Percentiles rank a stretch among this genome's conserved stretches.
phyloP scores from a whole-genome alignment of 306 rosid genomes.

The Neltuma alba region DNA sequence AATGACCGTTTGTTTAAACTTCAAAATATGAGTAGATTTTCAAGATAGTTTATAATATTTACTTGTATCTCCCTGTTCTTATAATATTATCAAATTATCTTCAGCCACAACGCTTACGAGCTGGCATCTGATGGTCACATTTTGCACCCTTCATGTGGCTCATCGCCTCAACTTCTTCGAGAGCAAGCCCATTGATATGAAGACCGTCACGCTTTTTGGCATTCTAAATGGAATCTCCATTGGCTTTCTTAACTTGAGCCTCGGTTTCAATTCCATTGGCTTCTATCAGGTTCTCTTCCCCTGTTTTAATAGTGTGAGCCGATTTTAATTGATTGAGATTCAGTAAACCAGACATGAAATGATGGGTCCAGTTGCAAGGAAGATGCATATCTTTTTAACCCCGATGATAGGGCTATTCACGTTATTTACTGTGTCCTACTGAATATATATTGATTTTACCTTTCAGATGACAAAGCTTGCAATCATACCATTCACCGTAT shows the following conservation, averaged over 20 bases:
- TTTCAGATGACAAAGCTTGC: slow-evolving; percentile 99
- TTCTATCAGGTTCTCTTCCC: slow-evolving; percentile 79
- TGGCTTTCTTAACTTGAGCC: slow-evolving; percentile 93
- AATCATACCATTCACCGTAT: slow-evolving; percentile 93
- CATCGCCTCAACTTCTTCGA: slow-evolving; percentile 81
- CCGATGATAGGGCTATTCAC: neutral
- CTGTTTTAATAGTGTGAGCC: no score
- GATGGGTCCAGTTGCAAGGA: neutral
- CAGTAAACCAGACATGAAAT: neutral
- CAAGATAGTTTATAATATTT: no score
- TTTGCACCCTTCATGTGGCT: slow-evolving; percentile 90
- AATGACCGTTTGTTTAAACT: no score
- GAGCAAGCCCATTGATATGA: slow-evolving; percentile 73
- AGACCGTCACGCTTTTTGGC: slow-evolving; percentile 87
- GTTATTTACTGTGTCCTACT: slow-evolving; percentile 13
- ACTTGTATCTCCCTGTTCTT: no score
- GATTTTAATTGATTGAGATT: no score
- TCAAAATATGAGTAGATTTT: no score
- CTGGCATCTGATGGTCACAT: slow-evolving; percentile 98
- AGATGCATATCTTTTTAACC: neutral
- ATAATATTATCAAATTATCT: no score
- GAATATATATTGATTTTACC: no score
- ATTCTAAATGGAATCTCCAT: slow-evolving; percentile 89
- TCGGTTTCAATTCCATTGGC: slow-evolving; percentile 95
- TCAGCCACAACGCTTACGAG: slow-evolving; percentile 98